These are phyloP conservation scores for Umbelopsis isabellina DNA, from an alignment of 192 early-diverging fungal species.

Conservation along the genomic window DNA sequence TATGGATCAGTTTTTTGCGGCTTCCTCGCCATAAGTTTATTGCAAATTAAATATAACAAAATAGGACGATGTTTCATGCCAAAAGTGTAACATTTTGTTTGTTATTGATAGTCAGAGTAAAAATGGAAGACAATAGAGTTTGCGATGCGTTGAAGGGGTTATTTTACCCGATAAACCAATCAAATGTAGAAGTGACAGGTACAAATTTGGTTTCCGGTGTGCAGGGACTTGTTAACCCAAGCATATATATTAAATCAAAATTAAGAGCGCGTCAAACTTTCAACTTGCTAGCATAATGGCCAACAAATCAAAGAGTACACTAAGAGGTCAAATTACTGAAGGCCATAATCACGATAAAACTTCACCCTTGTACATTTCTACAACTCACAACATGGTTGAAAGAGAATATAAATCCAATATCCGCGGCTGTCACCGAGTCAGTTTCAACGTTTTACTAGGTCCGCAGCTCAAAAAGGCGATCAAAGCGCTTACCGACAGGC, in stretches of 20 bases:
- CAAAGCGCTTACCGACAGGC: background rate
- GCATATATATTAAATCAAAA: background rate
- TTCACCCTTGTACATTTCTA: too few relatives aligned
- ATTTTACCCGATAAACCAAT: conserved; percentile 7
- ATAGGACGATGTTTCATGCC: too few relatives aligned
- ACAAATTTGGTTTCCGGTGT: too few relatives aligned
- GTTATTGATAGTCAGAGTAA: too few relatives aligned
- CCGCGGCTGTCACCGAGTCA: conserved; percentile 7
- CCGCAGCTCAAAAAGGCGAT: conserved; percentile 10
- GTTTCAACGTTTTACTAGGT: background rate
- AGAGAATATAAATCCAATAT: too few relatives aligned
- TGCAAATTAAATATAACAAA: too few relatives aligned
- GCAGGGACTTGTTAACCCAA: too few relatives aligned
- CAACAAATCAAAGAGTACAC: background rate
- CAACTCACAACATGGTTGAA: too few relatives aligned
- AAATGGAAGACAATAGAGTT: background rate
- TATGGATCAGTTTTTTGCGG: too few relatives aligned
- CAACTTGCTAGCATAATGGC: background rate
- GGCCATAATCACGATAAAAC: too few relatives aligned
- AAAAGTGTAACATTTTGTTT: too few relatives aligned
- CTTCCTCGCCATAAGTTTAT: too few relatives aligned
- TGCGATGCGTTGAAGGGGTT: background rate
- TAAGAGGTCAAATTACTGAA: background rate
- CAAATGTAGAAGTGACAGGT: background rate
- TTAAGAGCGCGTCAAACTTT: background rate